Percentiles rank a stretch among this genome's conserved stretches.
These are phyloP conservation scores for Collybia mongolica DNA, from an alignment of 768 basidiomycete genomes.

Conservation along the genomic window DNA sequence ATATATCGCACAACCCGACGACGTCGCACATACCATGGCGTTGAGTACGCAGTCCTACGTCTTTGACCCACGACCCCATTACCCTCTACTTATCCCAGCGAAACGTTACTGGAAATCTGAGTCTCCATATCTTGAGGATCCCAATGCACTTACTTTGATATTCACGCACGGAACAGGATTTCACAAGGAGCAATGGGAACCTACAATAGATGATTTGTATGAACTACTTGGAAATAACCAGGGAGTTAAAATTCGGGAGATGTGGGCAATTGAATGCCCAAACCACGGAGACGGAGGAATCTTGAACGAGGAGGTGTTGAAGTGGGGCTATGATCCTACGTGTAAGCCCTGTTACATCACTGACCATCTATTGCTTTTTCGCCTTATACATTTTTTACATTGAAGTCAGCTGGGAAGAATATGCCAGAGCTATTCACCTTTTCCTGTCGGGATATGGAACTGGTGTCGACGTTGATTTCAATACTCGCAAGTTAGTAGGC, in stretches of 20 bases:
- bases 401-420: constrained; percentile 55
- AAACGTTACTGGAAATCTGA: constrained; percentile 48
- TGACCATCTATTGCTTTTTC: background rate
- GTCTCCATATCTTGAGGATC: constrained; percentile 30
- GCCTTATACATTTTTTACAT: background rate
- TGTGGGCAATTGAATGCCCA: constrained; percentile 51
- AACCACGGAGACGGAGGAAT: constrained; percentile 55
- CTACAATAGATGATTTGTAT: constrained; percentile 47
- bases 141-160: constrained; percentile 43
- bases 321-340: constrained; percentile 35
- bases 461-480: constrained; percentile 50
- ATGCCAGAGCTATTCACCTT: constrained; percentile 43
- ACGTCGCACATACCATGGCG: background rate
- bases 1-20: no score
- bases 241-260: constrained; percentile 39
- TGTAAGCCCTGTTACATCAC: constrained; percentile 30
- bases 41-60: constrained; percentile 29
- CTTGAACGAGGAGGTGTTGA: constrained; percentile 43
- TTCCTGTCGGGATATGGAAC: constrained; percentile 47
- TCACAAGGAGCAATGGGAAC: constrained; percentile 63
- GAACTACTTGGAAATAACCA: constrained; percentile 17
- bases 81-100: constrained; percentile 44
- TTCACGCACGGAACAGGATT: constrained; percentile 55
- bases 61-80: constrained; percentile 54
- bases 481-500: constrained; percentile 43